Evolutionary conservation across 176 grass and related monocot genomes (phyloP).

Genomic region (Cenchrus fungigraminus): DNA sequence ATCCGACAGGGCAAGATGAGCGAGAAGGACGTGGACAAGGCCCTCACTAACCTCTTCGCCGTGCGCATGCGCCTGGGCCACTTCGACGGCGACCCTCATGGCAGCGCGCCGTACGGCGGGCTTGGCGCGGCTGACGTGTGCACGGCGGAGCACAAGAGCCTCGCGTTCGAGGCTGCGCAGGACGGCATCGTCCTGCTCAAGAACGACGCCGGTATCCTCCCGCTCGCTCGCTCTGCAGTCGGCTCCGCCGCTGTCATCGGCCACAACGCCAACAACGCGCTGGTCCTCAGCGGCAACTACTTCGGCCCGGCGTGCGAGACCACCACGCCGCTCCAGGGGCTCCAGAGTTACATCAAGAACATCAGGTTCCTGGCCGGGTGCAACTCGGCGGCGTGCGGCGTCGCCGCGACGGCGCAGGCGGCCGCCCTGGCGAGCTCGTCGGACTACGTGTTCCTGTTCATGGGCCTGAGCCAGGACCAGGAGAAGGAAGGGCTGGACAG

Average conservation of each 20-base stretch:
- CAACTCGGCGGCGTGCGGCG: conserved; percentile 34
- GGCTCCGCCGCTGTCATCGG: conserved; percentile 60
- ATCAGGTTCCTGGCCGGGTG: conserved; percentile 57
- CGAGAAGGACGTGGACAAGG: conserved; percentile 63
- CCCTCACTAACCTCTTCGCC: conserved; percentile 61
- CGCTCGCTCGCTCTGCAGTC: conserved; percentile 24
- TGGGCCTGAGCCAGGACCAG: conserved; percentile 63
- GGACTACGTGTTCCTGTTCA: conserved; percentile 61
- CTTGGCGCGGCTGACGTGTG: conserved; percentile 58
- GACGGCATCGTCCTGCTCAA: conserved; percentile 84
- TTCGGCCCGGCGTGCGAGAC: conserved; percentile 61
- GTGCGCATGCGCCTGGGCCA: conserved; percentile 69
- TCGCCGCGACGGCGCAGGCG: conserved; percentile 29
- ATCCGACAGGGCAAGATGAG: conserved; percentile 49
- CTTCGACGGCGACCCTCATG: conserved; percentile 69
- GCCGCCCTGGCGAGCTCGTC: conserved; percentile 33
- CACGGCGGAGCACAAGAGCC: conserved; percentile 48
- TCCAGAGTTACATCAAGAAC: conserved; percentile 30
- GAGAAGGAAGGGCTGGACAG: conserved; percentile 78
- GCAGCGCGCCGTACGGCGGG: conserved; percentile 34
- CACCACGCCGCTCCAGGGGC: conserved; percentile 48
- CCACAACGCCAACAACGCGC: conserved; percentile 50
- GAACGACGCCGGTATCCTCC: conserved; percentile 54
- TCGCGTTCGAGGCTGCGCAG: conserved; percentile 65
- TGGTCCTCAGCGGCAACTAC: conserved; percentile 67